phyloP scores from a whole-genome alignment of 1,139 yeast species.

The Protomyces inouyei region DNA sequence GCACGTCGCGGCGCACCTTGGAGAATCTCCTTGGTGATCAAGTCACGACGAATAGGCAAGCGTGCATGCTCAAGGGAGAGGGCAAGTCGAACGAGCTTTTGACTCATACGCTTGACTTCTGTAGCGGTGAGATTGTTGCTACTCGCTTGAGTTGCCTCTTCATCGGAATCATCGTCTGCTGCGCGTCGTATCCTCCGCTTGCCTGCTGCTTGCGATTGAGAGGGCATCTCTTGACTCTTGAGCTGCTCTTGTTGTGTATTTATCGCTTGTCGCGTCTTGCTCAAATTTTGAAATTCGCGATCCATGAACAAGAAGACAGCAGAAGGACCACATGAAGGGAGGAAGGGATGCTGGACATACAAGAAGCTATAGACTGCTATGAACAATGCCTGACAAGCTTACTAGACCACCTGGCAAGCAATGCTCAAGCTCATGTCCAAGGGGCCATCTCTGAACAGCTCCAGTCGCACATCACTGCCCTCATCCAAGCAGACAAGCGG shows the following conservation, averaged over 20 bases:
- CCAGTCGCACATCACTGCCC: neutral
- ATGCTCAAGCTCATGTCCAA: neutral
- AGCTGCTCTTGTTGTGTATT: neutral
- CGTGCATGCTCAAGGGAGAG: conserved; percentile 30
- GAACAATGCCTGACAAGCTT: neutral
- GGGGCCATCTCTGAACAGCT: neutral
- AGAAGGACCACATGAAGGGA: neutral
- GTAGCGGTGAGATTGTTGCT: conserved; percentile 1
- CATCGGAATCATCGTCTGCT: neutral
- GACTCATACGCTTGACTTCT: conserved; percentile 31
- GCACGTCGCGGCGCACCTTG: conserved; percentile 29
- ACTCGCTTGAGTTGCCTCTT: neutral
- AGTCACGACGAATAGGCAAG: conserved; percentile 29
- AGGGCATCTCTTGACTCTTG: neutral
- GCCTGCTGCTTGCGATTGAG: neutral
- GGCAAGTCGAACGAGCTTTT: conserved; percentile 32
- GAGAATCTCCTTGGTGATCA: conserved; percentile 30
- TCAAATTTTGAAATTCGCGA: neutral
- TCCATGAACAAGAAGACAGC: neutral
- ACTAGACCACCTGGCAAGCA: neutral
- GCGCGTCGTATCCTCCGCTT: neutral
- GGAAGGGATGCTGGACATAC: neutral
- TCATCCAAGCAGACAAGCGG: neutral
- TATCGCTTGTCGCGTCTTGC: neutral
- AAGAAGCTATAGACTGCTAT: neutral